Evolutionary conservation across 352 stramenopile genomes (phyloP).

Genomic region (Phytophthora brassicae): DNA sequence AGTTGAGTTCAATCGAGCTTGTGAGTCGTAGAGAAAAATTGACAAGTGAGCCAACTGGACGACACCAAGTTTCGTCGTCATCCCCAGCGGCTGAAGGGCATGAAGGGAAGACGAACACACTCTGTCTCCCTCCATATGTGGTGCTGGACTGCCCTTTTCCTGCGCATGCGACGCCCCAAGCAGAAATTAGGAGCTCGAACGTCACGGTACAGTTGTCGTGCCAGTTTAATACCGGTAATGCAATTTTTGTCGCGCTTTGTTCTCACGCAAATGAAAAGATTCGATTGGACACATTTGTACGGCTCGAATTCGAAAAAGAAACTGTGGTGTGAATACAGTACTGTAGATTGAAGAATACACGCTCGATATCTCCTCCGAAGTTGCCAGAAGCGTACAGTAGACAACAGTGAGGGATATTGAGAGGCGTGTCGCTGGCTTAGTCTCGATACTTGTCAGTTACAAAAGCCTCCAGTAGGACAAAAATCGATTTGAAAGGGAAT

Average conservation of each 20-base stretch:
- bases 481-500: no score
- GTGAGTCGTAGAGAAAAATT: constrained; percentile 28
- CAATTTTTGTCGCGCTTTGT: background rate
- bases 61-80: constrained; percentile 15
- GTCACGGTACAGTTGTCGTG: constrained; percentile 10
- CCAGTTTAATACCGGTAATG: constrained; percentile 6
- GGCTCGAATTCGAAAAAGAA: background rate
- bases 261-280: no score
- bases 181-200: constrained; percentile 10
- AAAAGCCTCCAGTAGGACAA: no score
- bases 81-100: constrained; percentile 19
- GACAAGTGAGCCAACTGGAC: constrained; percentile 37
- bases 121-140: constrained; percentile 13
- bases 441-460: no score
- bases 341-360: background rate
- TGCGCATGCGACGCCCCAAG: constrained; percentile 25
- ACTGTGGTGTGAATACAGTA: no score
- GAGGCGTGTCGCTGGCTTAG: no score
- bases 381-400: background rate
- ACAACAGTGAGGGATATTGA: no score
- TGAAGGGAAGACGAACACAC: constrained; percentile 17
- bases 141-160: constrained; percentile 14
- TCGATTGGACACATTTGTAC: background rate
- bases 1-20: constrained; percentile 1
- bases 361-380: background rate